phyloP scores from a whole-genome alignment of 176 grass and related monocot species.

The Sorghum bicolor region DNA sequence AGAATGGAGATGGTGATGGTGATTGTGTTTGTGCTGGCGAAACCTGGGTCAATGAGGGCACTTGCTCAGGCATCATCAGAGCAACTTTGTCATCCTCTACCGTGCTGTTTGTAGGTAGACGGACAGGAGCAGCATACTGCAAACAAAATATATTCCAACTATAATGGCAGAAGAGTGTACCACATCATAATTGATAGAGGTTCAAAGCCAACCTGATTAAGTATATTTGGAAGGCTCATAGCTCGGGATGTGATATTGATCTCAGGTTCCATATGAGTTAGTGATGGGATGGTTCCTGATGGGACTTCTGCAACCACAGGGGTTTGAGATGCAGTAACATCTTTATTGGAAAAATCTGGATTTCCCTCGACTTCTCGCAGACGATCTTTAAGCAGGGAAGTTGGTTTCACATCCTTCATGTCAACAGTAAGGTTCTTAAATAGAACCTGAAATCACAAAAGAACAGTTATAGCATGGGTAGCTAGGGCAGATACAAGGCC shows the following conservation, averaged over 20 bases:
- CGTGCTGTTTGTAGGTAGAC: conserved; percentile 53
- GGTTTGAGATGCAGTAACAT: conserved; percentile 58
- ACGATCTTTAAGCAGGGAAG: conserved; percentile 63
- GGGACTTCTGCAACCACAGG: conserved; percentile 46
- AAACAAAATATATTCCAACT: conserved; percentile 25
- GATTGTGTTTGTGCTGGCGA: conserved; percentile 42
- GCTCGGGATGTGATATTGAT: conserved; percentile 55
- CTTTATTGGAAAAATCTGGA: conserved; percentile 90
- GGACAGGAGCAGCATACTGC: conserved; percentile 58
- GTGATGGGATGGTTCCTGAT: conserved; percentile 39
- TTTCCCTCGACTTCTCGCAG: conserved; percentile 78
- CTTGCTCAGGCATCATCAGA: conserved; percentile 68
- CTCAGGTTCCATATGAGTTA: conserved; percentile 61
- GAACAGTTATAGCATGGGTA: conserved; percentile 5
- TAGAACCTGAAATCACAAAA: conserved; percentile 59
- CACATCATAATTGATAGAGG: not conserved
- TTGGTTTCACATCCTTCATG: conserved; percentile 88
- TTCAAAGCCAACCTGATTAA: conserved; percentile 49
- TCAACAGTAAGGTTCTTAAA: conserved; percentile 85
- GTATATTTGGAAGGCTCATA: conserved; percentile 50
- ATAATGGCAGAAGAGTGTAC: not conserved
- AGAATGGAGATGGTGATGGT: conserved; percentile 68
- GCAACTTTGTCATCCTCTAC: conserved; percentile 72
- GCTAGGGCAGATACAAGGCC: conserved; percentile 1
- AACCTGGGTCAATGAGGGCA: conserved; percentile 53